Conservation (phyloP, 768 basidiomycete genomes). For the Candolleomyces eurysporus region DNA sequence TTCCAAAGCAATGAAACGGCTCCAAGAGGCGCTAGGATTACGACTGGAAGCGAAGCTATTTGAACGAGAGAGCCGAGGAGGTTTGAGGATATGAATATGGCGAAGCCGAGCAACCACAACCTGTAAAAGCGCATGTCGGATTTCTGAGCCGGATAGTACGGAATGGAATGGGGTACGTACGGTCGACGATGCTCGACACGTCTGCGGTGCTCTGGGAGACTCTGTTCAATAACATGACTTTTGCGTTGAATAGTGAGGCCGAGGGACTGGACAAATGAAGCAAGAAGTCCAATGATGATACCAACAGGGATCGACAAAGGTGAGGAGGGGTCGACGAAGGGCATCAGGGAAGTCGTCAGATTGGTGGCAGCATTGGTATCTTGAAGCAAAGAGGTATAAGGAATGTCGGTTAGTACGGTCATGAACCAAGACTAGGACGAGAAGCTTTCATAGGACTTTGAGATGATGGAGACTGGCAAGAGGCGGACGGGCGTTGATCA, state of each 20-base stretch:
- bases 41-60: conserved; percentile 91
- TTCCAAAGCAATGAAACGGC: conserved; percentile 94
- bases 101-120: conserved; percentile 85
- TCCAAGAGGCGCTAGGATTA: conserved; percentile 90
- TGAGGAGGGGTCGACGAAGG: conserved; percentile 1
- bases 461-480: background rate
- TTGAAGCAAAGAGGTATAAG: background rate
- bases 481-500: no score
- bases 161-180: conserved; percentile 39
- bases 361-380: background rate
- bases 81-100: conserved; percentile 86
- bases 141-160: conserved; percentile 1
- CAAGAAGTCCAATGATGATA: conserved; percentile 65
- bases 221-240: conserved; percentile 84
- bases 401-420: background rate
- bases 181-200: conserved; percentile 77
- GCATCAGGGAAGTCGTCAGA: background rate
- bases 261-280: conserved; percentile 85
- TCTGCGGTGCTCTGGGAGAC: conserved; percentile 60
- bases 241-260: conserved; percentile 93
- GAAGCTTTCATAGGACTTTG: background rate
- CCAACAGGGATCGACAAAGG: conserved; percentile 49
- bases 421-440: no score
- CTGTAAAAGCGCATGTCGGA: conserved; percentile 30
- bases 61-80: conserved; percentile 86